Evolutionary conservation across 1,139 yeast species (phyloP), one percentile per base, ranked within the genome.

Genomic region (Keqinozyma sinolaborantium): DNA sequence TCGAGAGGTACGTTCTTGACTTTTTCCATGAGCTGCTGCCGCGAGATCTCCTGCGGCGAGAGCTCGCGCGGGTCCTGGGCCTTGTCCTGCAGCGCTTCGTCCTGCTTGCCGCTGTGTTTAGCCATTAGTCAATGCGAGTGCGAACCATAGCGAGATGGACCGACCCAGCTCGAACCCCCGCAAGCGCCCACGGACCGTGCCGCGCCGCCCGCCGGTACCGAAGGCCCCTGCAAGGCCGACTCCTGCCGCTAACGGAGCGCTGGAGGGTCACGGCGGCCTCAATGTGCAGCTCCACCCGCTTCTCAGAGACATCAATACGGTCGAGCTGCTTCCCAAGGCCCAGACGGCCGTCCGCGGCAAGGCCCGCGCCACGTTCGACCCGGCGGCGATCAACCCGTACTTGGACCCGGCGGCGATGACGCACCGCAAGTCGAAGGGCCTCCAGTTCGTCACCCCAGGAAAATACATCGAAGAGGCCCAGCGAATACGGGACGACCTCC

Each of bases 241-340:
- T n/a, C n/a, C n/a, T n/a, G n/a, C n/a, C n/a, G n/a, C n/a, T n/a
- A n/a, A n/a, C n/a, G n/a, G n/a, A n/a, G n/a, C n/a, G n/a, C n/a
- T n/a, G n/a, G n/a, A n/a, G n/a, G n/a, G 7, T 23, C 60, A 58
- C 32, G 55, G 61, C 15, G 80, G 79, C 2, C 51, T 76, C n/a
- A 65, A 68, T 34, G 71, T 75, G 5, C 77, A 73, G 29, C 51
- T 80, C 2, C 88, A 81, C 48, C 90, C 90, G 2, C 53, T 80
- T 12, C 56, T 81, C 7, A 50, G 69, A 27, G 51, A 50, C 23
- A 58, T 55, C 29, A 61, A 49, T 2, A 36, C 50, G 4, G 36
- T 56, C 2, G 59, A 61, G 5, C 33, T 46, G 16, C 36, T 58
- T 3, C 54, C 61, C 10, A 46, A 49, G 20, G 40, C 45, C 31